Percentiles rank a stretch among this genome's conserved stretches.
phyloP scores from a whole-genome alignment of 108 stramenopile species.

The Nitzschia inconspicua region DNA sequence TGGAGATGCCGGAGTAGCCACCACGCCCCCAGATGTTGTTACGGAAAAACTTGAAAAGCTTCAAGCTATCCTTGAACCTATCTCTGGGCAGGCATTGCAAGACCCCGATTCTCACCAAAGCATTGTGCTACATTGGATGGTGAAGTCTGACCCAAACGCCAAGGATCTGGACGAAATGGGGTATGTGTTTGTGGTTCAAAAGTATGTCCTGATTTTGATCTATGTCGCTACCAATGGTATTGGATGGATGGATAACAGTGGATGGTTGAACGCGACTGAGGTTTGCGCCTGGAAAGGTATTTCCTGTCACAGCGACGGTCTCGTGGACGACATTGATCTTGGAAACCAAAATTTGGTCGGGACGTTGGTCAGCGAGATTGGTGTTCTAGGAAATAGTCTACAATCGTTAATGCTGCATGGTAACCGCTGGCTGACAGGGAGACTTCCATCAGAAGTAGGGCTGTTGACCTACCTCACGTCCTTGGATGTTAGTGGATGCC shows the following conservation, averaged over 20 bases:
- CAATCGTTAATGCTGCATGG: background rate
- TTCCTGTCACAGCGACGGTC: background rate
- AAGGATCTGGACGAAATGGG: background rate
- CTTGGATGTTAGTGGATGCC: too few species aligned
- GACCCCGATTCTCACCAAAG: too few species aligned
- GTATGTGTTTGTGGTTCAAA: background rate
- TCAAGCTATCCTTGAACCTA: background rate
- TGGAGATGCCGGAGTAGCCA: background rate
- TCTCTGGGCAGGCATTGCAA: background rate
- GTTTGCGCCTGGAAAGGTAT: background rate
- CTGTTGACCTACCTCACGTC: background rate
- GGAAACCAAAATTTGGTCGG: background rate
- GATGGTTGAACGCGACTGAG: background rate
- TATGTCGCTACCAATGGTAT: background rate
- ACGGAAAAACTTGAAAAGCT: background rate
- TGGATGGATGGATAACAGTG: background rate
- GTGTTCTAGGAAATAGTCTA: background rate
- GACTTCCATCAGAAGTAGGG: constrained; percentile 3
- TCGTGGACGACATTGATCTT: background rate
- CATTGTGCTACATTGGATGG: constrained; percentile 9
- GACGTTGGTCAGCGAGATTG: constrained; percentile 1
- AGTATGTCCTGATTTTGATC: background rate
- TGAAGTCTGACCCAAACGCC: background rate
- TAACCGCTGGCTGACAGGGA: background rate
- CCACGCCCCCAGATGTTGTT: background rate